phyloP scores from a whole-genome alignment of 768 basidiomycete species.

The Agaricus blazei region DNA sequence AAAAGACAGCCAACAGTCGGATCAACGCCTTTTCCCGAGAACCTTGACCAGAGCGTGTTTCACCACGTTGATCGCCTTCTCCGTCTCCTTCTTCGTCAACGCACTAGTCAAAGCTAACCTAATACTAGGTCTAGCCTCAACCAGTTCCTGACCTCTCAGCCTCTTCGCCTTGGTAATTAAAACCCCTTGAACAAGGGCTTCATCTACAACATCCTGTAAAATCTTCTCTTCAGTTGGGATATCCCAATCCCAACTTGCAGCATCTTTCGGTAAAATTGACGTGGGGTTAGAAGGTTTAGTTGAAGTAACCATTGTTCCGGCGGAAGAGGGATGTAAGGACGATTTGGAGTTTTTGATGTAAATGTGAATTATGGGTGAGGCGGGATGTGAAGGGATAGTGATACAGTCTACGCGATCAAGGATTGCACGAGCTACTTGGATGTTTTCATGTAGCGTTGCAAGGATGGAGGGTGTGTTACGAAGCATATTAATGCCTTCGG shows the following conservation, averaged over 20 bases:
- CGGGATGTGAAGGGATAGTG: constrained; percentile 78
- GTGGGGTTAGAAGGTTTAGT: constrained; percentile 5
- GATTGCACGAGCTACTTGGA: constrained; percentile 68
- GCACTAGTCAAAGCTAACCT: constrained; percentile 77
- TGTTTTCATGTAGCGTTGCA: constrained; percentile 73
- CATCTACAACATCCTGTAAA: constrained; percentile 91
- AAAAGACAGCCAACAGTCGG: no score
- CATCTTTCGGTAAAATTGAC: constrained; percentile 28
- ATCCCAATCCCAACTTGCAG: constrained; percentile 48
- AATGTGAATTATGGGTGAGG: constrained; percentile 87
- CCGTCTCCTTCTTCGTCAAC: constrained; percentile 83
- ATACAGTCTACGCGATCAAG: constrained; percentile 81
- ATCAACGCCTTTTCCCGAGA: constrained; percentile 50
- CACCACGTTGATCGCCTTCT: constrained; percentile 77
- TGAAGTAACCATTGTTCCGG: constrained; percentile 15
- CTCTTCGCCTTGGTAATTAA: constrained; percentile 82
- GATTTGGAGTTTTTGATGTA: constrained; percentile 39
- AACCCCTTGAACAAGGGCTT: constrained; percentile 75
- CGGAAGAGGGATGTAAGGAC: constrained; percentile 19
- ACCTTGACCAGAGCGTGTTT: constrained; percentile 74
- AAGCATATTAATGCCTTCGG: constrained; percentile 79
- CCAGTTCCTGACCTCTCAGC: constrained; percentile 76
- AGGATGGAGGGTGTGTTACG: constrained; percentile 73
- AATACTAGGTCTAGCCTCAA: constrained; percentile 79
- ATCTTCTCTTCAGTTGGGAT: constrained; percentile 68